These are phyloP conservation scores for Cyclanthera cordifolia DNA, from an alignment of 306 rosid genomes.

Conservation along the genomic window DNA sequence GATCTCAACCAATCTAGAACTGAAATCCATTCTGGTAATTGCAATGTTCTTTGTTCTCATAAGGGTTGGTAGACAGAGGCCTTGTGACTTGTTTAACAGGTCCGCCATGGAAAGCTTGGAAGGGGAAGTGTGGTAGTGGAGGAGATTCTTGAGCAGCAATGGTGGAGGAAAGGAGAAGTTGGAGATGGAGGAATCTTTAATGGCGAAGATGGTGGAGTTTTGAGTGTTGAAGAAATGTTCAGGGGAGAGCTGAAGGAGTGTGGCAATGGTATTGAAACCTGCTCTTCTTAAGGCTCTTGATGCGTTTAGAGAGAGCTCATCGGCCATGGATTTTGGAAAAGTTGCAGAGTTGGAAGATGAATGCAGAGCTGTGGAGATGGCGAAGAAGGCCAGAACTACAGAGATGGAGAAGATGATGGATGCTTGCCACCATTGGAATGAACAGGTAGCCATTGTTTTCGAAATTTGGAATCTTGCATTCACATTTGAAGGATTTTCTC, in stretches of 20 bases:
- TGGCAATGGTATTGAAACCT: conserved; percentile 45
- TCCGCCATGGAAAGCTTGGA: conserved; percentile 22
- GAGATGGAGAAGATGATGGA: conserved; percentile 29
- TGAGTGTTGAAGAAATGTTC: conserved; percentile 31
- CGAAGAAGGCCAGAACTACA: conserved; percentile 29
- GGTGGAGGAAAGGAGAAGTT: conserved; percentile 42
- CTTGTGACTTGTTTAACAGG: conserved; percentile 22
- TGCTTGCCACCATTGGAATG: conserved; percentile 35
- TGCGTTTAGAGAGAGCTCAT: conserved; percentile 29
- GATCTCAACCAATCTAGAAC: conserved; percentile 34
- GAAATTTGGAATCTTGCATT: background rate
- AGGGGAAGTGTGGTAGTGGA: conserved; percentile 36
- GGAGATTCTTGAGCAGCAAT: conserved; percentile 42
- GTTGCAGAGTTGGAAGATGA: conserved; percentile 21
- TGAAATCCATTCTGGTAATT: conserved; percentile 24
- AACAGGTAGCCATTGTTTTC: conserved; percentile 37
- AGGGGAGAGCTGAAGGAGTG: conserved; percentile 47
- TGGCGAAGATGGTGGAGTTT: conserved; percentile 37
- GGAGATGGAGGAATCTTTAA: conserved; percentile 29
- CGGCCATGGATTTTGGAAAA: conserved; percentile 15
- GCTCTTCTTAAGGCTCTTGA: conserved; percentile 37
- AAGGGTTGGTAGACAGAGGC: conserved; percentile 39
- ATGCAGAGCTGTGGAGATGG: conserved; percentile 34
- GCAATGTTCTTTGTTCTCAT: conserved; percentile 26
- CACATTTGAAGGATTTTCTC: too few relatives aligned